These are phyloP conservation scores for Fomitopsis pulvina DNA, from an alignment of 768 basidiomycete species.

Conservation along the genomic window DNA sequence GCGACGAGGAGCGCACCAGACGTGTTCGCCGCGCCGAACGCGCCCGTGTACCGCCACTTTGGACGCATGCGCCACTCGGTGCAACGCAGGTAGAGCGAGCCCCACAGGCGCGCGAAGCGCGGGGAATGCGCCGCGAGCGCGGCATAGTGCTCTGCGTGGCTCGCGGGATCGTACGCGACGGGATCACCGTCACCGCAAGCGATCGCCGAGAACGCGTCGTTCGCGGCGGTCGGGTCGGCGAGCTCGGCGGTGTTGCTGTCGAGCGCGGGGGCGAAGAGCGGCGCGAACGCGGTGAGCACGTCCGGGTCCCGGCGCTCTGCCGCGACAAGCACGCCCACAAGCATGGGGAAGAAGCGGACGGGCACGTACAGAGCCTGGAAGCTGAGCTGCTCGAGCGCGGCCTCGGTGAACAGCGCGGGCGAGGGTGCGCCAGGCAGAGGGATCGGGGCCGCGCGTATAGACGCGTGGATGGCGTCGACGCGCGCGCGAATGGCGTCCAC, in stretches of 20 bases:
- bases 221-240: constrained; percentile 2
- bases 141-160: constrained; percentile 1
- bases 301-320: constrained; percentile 6
- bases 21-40: constrained; percentile 9
- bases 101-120: constrained; percentile 10
- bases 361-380: constrained; percentile 6
- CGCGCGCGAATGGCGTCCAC: constrained; percentile 13
- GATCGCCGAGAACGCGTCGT: constrained; percentile 10
- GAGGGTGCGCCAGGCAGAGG: constrained; percentile 1
- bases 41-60: constrained; percentile 11
- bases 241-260: not conserved
- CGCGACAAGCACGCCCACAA: constrained; percentile 8
- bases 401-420: constrained; percentile 4
- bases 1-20: constrained; percentile 12
- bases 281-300: constrained; percentile 2
- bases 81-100: constrained; percentile 7
- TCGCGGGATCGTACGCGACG: constrained; percentile 7
- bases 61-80: constrained; percentile 13
- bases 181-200: constrained; percentile 11
- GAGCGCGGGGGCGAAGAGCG: constrained; percentile 7
- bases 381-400: not conserved
- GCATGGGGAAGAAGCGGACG: not conserved
- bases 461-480: constrained; percentile 4
- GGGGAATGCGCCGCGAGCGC: not conserved
- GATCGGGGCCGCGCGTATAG: not conserved